phyloP scores from a whole-genome alignment of 2,329 filamentous ascomycete species.

The Phoma herbarum region DNA sequence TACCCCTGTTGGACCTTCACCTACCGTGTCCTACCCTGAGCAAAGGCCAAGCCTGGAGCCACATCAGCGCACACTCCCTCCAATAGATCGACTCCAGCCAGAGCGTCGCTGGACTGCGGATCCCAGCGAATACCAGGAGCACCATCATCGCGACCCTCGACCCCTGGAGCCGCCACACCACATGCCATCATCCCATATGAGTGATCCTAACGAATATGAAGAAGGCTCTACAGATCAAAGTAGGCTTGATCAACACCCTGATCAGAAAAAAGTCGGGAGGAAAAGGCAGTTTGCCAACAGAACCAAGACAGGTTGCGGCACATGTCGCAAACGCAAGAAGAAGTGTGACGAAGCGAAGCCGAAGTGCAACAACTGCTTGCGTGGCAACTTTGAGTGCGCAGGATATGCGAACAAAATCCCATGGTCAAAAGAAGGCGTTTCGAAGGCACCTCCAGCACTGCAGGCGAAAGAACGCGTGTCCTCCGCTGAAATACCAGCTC shows the following conservation, averaged over 20 bases:
- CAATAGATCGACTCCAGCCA: conserved; percentile 37
- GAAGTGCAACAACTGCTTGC: conserved; percentile 90
- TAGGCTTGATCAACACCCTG: conserved; percentile 56
- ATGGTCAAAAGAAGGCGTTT: conserved; percentile 79
- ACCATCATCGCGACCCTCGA: conserved; percentile 33
- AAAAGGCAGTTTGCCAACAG: conserved; percentile 84
- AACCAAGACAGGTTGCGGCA: conserved; percentile 95
- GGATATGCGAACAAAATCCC: conserved; percentile 84
- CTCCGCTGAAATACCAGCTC: conserved; percentile 29
- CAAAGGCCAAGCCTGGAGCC: conserved; percentile 14
- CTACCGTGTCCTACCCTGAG: conserved; percentile 11
- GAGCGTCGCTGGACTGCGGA: conserved; percentile 44
- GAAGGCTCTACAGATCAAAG: conserved; percentile 51
- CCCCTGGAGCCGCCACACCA: conserved; percentile 31
- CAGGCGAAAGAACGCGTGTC: conserved; percentile 77
- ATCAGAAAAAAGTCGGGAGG: conserved; percentile 51
- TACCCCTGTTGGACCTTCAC: conserved; percentile 11
- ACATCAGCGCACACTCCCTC: conserved; percentile 34
- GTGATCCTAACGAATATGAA: conserved; percentile 29
- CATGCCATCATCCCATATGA: conserved; percentile 19
- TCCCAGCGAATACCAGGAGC: conserved; percentile 40
- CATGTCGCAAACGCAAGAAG: conserved; percentile 91
- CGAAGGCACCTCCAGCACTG: conserved; percentile 67
- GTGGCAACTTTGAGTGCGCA: conserved; percentile 88
- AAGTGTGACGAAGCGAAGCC: conserved; percentile 97